A percentile compares a stretch with the other conserved stretches of the same genome.
phyloP scores from a whole-genome alignment of 495 filamentous ascomycete species.

The Podospora pseudocomata region DNA sequence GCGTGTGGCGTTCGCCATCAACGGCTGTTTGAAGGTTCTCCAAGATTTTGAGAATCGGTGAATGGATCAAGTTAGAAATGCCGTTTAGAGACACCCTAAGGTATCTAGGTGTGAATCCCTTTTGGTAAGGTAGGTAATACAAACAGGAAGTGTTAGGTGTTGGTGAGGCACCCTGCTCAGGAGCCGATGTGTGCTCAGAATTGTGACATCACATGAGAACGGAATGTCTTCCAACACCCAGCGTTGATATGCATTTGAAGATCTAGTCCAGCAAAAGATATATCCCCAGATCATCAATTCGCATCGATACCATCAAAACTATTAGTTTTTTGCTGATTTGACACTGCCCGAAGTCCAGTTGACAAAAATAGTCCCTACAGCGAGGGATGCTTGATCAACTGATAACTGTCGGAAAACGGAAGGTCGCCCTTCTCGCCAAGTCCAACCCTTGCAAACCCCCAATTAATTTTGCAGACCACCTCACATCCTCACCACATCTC shows the following conservation, averaged over 20 bases:
- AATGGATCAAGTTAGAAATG: background rate
- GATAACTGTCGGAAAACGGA: background rate
- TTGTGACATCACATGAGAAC: background rate
- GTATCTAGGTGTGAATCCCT: background rate
- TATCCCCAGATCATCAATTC: background rate
- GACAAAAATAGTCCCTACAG: background rate
- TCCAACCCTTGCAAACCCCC: background rate
- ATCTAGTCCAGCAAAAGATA: too few species aligned
- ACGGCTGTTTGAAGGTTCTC: background rate
- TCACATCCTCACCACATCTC: too few species aligned
- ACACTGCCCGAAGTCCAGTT: background rate
- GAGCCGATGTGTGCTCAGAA: background rate
- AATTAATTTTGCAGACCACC: background rate
- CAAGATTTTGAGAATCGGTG: background rate
- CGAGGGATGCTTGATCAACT: background rate
- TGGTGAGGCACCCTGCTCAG: too few species aligned
- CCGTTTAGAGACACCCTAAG: background rate
- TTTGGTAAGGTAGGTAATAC: too few species aligned
- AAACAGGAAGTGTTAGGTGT: too few species aligned
- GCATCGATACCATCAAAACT: too few species aligned
- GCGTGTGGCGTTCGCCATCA: background rate
- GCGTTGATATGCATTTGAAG: background rate
- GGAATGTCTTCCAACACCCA: background rate
- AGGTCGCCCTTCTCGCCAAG: background rate
- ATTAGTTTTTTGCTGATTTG: background rate